These are phyloP conservation scores for Trichoderma harzianum DNA, from an alignment of 2,329 filamentous ascomycete species.

Conservation along the genomic window DNA sequence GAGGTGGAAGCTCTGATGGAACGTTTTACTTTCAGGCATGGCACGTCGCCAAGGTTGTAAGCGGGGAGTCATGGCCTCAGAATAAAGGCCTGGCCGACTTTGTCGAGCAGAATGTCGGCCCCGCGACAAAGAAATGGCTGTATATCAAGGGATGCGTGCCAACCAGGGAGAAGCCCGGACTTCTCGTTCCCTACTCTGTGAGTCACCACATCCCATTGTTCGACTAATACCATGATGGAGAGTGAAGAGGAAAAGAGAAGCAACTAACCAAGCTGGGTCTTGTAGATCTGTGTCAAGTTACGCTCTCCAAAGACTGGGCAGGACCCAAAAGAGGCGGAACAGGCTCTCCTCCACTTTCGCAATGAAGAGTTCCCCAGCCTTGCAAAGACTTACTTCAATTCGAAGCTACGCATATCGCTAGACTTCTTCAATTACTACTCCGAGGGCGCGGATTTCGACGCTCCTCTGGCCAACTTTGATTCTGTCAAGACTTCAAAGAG, in stretches of 20 bases:
- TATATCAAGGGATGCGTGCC: conserved; percentile 18
- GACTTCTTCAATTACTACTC: conserved; percentile 19
- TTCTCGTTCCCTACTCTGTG: conserved; percentile 17
- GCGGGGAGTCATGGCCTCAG: conserved; percentile 15
- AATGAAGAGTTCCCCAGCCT: conserved; percentile 16
- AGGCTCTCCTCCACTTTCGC: conserved; percentile 15
- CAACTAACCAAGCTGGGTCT: neutral
- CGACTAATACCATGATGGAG: neutral
- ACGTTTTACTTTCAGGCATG: conserved; percentile 20
- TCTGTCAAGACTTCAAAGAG: conserved; percentile 17
- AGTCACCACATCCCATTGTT: neutral
- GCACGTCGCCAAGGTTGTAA: conserved; percentile 13
- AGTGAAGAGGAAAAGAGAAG: neutral
- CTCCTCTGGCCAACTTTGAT: conserved; percentile 8
- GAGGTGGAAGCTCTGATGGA: conserved; percentile 15
- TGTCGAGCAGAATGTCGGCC: conserved; percentile 16
- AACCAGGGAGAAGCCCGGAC: conserved; percentile 7
- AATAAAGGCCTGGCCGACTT: conserved; percentile 18
- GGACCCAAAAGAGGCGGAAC: conserved; percentile 9
- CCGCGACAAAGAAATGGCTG: conserved; percentile 14
- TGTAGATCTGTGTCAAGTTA: conserved; percentile 15
- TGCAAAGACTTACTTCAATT: conserved; percentile 12
- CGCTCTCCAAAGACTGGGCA: conserved; percentile 16
- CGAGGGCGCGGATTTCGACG: conserved; percentile 9
- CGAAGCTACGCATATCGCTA: conserved; percentile 8